Percentiles rank a stretch among this genome's conserved stretches.
Conservation (phyloP, 1,284 basidiomycete genomes). For the Fomitopsis pinicola region DNA sequence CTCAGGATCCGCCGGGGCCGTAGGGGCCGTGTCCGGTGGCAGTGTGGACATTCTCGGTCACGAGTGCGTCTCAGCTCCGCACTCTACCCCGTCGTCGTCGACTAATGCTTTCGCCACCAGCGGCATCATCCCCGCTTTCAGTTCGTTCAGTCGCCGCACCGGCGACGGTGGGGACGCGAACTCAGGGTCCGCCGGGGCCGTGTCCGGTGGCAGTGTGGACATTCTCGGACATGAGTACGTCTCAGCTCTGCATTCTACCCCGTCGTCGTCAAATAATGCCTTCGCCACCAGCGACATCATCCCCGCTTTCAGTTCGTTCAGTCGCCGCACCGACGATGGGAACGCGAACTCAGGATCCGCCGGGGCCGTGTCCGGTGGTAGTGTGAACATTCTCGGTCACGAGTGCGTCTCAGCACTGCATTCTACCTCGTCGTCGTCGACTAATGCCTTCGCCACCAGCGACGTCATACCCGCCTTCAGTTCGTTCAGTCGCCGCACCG, state of each 20-base stretch:
- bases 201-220: no score
- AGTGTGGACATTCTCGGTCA: no score
- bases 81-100: no score
- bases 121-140: neutral
- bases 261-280: neutral
- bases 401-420: no score
- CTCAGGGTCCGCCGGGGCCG: neutral
- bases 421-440: no score
- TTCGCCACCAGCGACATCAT: neutral
- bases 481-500: conserved; percentile 16
- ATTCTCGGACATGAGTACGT: no score
- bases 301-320: neutral
- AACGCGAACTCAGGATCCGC: conserved; percentile 13
- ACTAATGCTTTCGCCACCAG: neutral
- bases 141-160: conserved; percentile 16
- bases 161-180: conserved; percentile 26
- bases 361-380: no score
- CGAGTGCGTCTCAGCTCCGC: no score
- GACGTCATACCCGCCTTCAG: neutral
- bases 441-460: neutral
- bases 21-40: no score
- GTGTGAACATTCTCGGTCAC: no score
- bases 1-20: no score
- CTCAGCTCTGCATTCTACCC: no score
- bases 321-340: conserved; percentile 23